These are phyloP conservation scores for Gaeumannomyces sp. DNA, from an alignment of 2,329 filamentous ascomycete species.

Conservation along the genomic window DNA sequence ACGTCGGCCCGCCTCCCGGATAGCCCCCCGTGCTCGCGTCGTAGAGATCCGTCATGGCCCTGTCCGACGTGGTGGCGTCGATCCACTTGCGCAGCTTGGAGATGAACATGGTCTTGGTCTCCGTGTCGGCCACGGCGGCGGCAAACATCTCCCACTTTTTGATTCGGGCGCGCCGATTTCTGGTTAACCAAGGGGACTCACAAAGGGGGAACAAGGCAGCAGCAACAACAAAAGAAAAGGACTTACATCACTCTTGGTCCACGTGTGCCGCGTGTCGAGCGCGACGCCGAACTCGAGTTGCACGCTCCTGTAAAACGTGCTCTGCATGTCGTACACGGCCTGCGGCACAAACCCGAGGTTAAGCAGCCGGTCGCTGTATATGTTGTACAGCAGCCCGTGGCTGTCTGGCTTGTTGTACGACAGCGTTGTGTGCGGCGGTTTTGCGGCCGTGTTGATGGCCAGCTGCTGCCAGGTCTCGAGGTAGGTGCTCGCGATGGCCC, in stretches of 20 bases:
- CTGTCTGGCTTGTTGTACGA: conserved; percentile 61
- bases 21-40: conserved; percentile 64
- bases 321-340: conserved; percentile 71
- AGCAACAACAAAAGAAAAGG: not conserved
- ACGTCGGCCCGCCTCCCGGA: conserved; percentile 48
- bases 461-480: conserved; percentile 65
- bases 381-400: conserved; percentile 65
- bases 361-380: conserved; percentile 73
- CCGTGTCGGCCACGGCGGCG: conserved; percentile 62
- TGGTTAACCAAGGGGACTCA: too few relatives aligned
- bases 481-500: conserved; percentile 40
- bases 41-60: conserved; percentile 72
- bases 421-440: conserved; percentile 63
- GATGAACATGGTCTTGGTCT: conserved; percentile 60
- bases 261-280: conserved; percentile 73
- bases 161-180: not conserved
- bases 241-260: conserved; percentile 66
- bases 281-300: conserved; percentile 74
- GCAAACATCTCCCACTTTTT: conserved; percentile 69
- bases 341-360: conserved; percentile 71
- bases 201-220: too few relatives aligned
- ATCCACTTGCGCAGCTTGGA: conserved; percentile 67
- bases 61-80: conserved; percentile 63
- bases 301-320: conserved; percentile 66
- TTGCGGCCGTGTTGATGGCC: conserved; percentile 61